phyloP scores from a whole-genome alignment of 257 asterid species.

The Rehmannia glutinosa region DNA sequence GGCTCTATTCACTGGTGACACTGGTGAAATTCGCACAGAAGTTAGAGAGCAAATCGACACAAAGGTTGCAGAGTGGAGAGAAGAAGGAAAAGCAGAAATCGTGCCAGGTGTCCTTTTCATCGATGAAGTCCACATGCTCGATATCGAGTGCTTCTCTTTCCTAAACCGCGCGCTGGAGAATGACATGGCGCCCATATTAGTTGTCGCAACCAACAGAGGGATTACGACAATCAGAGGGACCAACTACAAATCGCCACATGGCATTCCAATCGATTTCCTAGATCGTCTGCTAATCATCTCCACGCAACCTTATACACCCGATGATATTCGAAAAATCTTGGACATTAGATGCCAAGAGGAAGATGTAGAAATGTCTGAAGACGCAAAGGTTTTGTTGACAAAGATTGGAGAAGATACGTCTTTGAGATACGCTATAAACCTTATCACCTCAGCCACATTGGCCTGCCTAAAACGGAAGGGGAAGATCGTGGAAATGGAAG shows the following conservation, averaged over 20 bases:
- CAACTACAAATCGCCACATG: conserved; percentile 76
- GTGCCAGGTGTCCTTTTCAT: conserved; percentile 85
- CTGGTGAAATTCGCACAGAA: conserved; percentile 81
- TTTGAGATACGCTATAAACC: conserved; percentile 69
- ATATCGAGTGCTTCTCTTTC: conserved; percentile 82
- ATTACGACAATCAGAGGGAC: conserved; percentile 80
- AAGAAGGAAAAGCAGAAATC: conserved; percentile 89
- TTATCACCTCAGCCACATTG: conserved; percentile 60
- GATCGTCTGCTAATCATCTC: conserved; percentile 81
- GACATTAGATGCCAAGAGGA: conserved; percentile 77
- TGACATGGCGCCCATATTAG: conserved; percentile 82
- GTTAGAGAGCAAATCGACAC: conserved; percentile 88
- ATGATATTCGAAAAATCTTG: conserved; percentile 64
- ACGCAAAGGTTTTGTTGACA: conserved; percentile 60
- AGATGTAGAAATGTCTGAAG: conserved; percentile 79
- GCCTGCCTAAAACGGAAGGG: conserved; percentile 74
- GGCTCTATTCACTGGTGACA: conserved; percentile 82
- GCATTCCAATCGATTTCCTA: conserved; percentile 80
- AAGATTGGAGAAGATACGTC: conserved; percentile 81
- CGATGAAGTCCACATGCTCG: conserved; percentile 91
- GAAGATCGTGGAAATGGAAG: conserved; percentile 71
- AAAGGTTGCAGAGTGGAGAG: conserved; percentile 91
- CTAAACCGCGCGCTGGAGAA: conserved; percentile 81
- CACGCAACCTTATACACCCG: conserved; percentile 71
- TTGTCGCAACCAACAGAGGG: conserved; percentile 89